These are phyloP conservation scores for Fraxinus floribunda DNA, from an alignment of 305 asterid species.

Conservation along the genomic window DNA sequence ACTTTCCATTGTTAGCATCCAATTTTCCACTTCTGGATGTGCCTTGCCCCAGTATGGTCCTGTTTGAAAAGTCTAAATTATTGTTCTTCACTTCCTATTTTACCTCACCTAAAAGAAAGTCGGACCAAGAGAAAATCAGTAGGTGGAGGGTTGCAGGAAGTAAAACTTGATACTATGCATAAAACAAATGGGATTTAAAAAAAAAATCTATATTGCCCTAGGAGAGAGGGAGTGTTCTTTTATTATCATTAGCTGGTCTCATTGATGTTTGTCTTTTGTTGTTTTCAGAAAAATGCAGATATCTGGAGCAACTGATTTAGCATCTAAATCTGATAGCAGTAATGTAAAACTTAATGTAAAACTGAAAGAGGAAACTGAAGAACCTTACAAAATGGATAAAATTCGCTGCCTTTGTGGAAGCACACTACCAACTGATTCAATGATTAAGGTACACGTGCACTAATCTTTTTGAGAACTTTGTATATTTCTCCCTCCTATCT, in stretches of 20 bases:
- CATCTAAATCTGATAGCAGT: conserved; percentile 75
- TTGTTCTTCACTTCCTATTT: conserved; percentile 2
- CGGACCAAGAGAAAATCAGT: background rate
- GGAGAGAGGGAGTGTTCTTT: conserved; percentile 3
- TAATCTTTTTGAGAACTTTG: background rate
- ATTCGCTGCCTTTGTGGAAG: conserved; percentile 90
- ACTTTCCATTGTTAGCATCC: background rate
- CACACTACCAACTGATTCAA: conserved; percentile 64
- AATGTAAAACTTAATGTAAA: conserved; percentile 23
- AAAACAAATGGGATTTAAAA: background rate
- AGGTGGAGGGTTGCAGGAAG: conserved; percentile 5
- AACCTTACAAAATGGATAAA: conserved; percentile 58
- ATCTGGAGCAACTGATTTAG: conserved; percentile 68
- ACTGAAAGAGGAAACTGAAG: conserved; percentile 67
- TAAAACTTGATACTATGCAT: background rate
- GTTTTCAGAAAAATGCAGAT: conserved; percentile 84
- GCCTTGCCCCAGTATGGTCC: conserved; percentile 7
- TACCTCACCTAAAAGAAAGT: background rate
- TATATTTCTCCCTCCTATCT: background rate
- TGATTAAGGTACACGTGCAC: conserved; percentile 60
- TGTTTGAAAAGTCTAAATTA: conserved; percentile 3
- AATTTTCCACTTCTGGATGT: conserved; percentile 4
- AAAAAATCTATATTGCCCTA: background rate
- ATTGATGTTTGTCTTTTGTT: conserved; percentile 14
- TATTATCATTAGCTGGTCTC: conserved; percentile 15